Conservation (phyloP, 108 stramenopile species). For the Pseudonitzschia multiseries region DNA sequence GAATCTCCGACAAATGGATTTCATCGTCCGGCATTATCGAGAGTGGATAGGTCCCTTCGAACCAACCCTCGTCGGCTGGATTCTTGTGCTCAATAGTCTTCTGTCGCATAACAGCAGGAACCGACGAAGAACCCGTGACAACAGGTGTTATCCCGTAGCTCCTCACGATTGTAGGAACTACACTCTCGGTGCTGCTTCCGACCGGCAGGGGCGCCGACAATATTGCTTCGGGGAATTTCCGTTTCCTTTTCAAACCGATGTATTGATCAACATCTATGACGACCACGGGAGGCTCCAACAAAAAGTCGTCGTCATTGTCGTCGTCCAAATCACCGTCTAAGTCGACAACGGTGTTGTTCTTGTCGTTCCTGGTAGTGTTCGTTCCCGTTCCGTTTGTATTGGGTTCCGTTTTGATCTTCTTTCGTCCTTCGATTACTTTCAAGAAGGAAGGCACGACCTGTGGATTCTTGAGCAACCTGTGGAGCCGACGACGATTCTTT, state of each 20-base stretch:
- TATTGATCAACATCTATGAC: constrained; percentile 53
- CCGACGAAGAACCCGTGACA: background rate
- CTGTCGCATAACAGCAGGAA: background rate
- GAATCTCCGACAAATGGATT: constrained; percentile 39
- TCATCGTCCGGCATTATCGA: constrained; percentile 41
- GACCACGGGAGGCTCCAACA: constrained; percentile 19
- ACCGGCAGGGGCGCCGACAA: constrained; percentile 8
- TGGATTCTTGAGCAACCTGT: constrained; percentile 23
- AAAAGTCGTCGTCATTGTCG: constrained; percentile 19
- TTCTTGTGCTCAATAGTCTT: background rate
- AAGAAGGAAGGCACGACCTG: constrained; percentile 36
- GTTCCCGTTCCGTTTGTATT: background rate
- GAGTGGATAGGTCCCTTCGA: constrained; percentile 45
- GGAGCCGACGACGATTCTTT: constrained; percentile 30
- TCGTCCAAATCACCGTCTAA: constrained; percentile 8
- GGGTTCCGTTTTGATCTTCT: constrained; percentile 5
- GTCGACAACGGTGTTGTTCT: background rate
- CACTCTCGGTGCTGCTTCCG: background rate
- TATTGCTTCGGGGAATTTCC: background rate
- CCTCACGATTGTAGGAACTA: background rate
- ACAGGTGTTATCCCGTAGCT: background rate
- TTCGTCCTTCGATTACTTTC: constrained; percentile 18
- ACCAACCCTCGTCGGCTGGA: constrained; percentile 53
- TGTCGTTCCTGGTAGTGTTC: background rate
- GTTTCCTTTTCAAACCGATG: constrained; percentile 35